These are phyloP conservation scores for Themeda triandra DNA, from an alignment of 176 grass and related monocot genomes.

Conservation along the genomic window DNA sequence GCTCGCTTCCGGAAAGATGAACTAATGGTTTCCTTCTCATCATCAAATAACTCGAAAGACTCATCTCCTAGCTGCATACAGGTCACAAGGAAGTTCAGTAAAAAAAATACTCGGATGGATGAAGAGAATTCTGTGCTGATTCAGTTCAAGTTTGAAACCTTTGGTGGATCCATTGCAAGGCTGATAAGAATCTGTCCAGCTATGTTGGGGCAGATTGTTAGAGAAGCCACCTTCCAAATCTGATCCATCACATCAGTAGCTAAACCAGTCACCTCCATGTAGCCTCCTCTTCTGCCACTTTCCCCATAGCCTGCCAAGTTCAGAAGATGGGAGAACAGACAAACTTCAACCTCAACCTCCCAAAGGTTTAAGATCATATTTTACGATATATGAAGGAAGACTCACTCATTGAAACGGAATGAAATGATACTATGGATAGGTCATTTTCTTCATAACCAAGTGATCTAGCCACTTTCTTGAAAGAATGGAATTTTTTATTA, in stretches of 20 bases:
- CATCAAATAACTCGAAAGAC: slow-evolving; percentile 42
- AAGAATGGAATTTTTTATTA: slow-evolving; percentile 60
- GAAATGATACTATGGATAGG: slow-evolving; percentile 54
- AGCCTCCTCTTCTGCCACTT: slow-evolving; percentile 79
- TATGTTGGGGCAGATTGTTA: slow-evolving; percentile 81
- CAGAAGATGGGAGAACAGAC: not conserved
- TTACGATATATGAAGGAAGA: not conserved
- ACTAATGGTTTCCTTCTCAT: slow-evolving; percentile 51
- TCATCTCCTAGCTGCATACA: slow-evolving; percentile 55
- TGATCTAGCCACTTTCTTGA: slow-evolving; percentile 71
- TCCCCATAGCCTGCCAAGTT: slow-evolving; percentile 67
- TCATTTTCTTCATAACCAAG: slow-evolving; percentile 46
- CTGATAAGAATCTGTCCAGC: slow-evolving; percentile 65
- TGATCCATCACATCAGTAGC: slow-evolving; percentile 45
- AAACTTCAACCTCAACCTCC: not conserved
- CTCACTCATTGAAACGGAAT: slow-evolving; percentile 70
- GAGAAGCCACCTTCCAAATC: slow-evolving; percentile 74
- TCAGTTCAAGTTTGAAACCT: slow-evolving; percentile 30
- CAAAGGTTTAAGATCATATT: not conserved
- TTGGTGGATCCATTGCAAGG: slow-evolving; percentile 77
- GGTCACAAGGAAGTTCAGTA: not conserved
- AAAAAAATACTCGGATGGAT: not conserved
- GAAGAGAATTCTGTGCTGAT: not conserved
- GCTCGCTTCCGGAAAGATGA: slow-evolving; percentile 49
- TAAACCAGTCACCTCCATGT: slow-evolving; percentile 79